Evolutionary conservation across 768 basidiomycete species (phyloP).

Genomic region (Porpolomopsis calyptriformis): DNA sequence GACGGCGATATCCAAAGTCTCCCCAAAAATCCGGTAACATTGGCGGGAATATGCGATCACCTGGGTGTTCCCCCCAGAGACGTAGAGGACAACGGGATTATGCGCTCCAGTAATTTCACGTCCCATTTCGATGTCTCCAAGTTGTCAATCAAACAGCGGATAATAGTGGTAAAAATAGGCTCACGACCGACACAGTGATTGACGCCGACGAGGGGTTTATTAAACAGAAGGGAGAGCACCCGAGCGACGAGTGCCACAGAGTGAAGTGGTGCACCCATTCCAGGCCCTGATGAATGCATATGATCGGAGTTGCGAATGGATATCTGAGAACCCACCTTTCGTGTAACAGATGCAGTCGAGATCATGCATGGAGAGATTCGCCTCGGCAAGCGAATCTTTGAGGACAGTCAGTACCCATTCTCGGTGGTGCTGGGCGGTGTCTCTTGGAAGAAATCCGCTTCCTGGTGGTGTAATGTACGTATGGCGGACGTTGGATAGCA

Average conservation of each 20-base stretch:
- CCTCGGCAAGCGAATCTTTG: constrained; percentile 59
- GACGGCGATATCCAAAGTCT: constrained; percentile 98
- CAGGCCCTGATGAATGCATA: constrained; percentile 58
- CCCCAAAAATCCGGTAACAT: constrained; percentile 96
- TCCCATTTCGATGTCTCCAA: constrained; percentile 95
- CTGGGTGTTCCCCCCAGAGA: constrained; percentile 98
- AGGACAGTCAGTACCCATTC: constrained; percentile 85
- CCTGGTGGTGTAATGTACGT: constrained; percentile 99
- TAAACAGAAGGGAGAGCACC: constrained; percentile 75
- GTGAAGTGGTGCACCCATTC: constrained; percentile 96
- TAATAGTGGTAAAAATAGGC: constrained; percentile 19
- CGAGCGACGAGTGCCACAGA: constrained; percentile 91
- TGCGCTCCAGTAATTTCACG: constrained; percentile 87
- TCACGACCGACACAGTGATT: constrained; percentile 98
- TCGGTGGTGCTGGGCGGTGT: constrained; percentile 93
- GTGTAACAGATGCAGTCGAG: constrained; percentile 95
- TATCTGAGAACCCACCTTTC: constrained; percentile 62
- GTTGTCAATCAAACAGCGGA: neutral
- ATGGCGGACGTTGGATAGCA: constrained; percentile 88
- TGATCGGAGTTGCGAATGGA: neutral
- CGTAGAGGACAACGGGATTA: constrained; percentile 94
- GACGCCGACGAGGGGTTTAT: constrained; percentile 92
- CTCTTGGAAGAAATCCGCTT: constrained; percentile 91
- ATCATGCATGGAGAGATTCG: constrained; percentile 60
- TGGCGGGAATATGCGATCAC: constrained; percentile 98